Evolutionary conservation across 306 rosid species (phyloP).

Genomic region (Rosa persica): DNA sequence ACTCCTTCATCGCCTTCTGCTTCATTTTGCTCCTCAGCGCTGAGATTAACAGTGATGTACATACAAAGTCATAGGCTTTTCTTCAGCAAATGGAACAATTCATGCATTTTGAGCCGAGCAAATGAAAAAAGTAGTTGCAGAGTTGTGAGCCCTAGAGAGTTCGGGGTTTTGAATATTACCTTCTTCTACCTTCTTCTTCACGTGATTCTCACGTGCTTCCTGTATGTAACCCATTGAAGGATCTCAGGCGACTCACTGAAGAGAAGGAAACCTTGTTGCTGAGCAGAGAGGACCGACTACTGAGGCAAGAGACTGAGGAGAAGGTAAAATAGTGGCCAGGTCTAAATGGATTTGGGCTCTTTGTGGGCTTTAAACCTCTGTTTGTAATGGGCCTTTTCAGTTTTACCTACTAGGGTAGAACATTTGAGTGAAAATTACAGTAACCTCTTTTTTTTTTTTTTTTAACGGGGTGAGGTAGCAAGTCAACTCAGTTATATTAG

Average conservation of each 20-base stretch:
- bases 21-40: constrained; percentile 97
- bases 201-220: constrained; percentile 93
- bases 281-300: background rate
- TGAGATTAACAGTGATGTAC: constrained; percentile 13
- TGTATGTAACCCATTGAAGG: constrained; percentile 66
- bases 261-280: background rate
- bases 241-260: background rate
- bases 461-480: no score
- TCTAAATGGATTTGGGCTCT: background rate
- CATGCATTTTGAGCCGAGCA: background rate
- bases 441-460: no score
- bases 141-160: background rate
- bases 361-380: background rate
- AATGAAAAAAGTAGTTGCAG: background rate
- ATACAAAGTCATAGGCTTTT: background rate
- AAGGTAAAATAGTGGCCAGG: background rate
- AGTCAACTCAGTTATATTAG: no score
- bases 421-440: no score
- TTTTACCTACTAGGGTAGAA: no score
- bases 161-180: constrained; percentile 37
- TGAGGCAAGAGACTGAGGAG: background rate
- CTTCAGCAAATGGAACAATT: background rate
- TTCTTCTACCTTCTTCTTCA: constrained; percentile 98
- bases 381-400: no score
- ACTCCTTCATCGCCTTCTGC: constrained; percentile 82